These are phyloP conservation scores for Cladophialophora carrionii DNA, from an alignment of 2,329 filamentous ascomycete species.

Conservation along the genomic window DNA sequence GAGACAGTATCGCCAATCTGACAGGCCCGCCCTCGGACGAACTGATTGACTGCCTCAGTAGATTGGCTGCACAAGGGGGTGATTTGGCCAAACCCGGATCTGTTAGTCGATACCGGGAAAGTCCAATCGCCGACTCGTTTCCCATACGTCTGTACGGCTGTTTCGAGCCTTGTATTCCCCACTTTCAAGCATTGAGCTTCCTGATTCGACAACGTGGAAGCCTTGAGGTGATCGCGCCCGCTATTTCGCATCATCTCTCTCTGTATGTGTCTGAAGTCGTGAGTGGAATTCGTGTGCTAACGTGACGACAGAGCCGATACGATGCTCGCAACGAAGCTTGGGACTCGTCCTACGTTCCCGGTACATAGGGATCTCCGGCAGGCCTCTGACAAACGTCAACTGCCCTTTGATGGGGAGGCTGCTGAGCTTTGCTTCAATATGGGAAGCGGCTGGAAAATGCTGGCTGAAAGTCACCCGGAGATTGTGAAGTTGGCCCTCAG, in stretches of 20 bases:
- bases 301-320: neutral
- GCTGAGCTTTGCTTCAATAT: neutral
- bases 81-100: neutral
- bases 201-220: conserved; percentile 5
- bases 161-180: conserved; percentile 1
- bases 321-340: neutral
- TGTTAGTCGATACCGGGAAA: neutral
- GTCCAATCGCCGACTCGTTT: neutral
- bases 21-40: conserved; percentile 4
- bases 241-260: conserved; percentile 1
- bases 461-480: neutral
- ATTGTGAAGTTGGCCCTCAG: neutral
- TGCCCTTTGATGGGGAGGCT: neutral
- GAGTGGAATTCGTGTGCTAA: neutral
- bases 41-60: conserved; percentile 1
- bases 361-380: neutral
- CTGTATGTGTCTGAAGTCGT: neutral
- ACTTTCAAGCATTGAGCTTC: conserved; percentile 1
- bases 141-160: neutral
- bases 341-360: conserved; percentile 1
- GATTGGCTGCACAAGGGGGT: conserved; percentile 1
- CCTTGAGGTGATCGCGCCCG: conserved; percentile 1
- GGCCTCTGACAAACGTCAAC: neutral
- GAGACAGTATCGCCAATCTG: neutral
- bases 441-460: neutral